Evolutionary conservation across 1,139 yeast species (phyloP).

Genomic region (Kluyveromyces marxianus): DNA sequence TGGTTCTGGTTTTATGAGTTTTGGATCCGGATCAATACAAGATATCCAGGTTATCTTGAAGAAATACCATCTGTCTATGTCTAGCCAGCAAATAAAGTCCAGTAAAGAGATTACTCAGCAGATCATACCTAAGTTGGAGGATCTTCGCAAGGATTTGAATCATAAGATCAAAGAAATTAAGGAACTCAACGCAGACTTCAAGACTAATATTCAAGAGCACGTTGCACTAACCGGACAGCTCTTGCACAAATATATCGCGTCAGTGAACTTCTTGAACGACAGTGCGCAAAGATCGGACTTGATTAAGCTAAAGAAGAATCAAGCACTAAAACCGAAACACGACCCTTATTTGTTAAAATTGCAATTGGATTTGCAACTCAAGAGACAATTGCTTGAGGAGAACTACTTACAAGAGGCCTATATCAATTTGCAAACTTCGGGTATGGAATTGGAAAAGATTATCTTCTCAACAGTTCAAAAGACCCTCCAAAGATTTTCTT

Average conservation of each 20-base stretch:
- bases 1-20: slow-evolving; percentile 44
- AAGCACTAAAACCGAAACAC: slow-evolving; percentile 30
- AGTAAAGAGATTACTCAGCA: slow-evolving; percentile 52
- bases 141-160: slow-evolving; percentile 56
- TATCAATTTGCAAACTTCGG: slow-evolving; percentile 62
- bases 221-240: slow-evolving; percentile 37
- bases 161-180: slow-evolving; percentile 54
- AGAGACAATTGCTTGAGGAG: slow-evolving; percentile 61
- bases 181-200: slow-evolving; percentile 29
- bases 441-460: slow-evolving; percentile 63
- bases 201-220: slow-evolving; percentile 30
- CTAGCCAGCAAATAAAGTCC: slow-evolving; percentile 40
- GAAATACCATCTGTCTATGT: slow-evolving; percentile 39
- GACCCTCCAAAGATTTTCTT: slow-evolving; percentile 48
- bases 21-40: slow-evolving; percentile 44
- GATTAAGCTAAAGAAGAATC: slow-evolving; percentile 13
- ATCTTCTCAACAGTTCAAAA: slow-evolving; percentile 59
- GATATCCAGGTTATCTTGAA: slow-evolving; percentile 41
- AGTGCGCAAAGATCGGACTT: slow-evolving; percentile 15
- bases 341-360: slow-evolving; percentile 66
- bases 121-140: slow-evolving; percentile 63
- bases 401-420: slow-evolving; percentile 65
- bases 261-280: slow-evolving; percentile 27
- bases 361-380: slow-evolving; percentile 60
- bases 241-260: slow-evolving; percentile 38